Evolutionary conservation across 2,329 filamentous ascomycete species (phyloP).

Genomic region (Venturia pyrina): DNA sequence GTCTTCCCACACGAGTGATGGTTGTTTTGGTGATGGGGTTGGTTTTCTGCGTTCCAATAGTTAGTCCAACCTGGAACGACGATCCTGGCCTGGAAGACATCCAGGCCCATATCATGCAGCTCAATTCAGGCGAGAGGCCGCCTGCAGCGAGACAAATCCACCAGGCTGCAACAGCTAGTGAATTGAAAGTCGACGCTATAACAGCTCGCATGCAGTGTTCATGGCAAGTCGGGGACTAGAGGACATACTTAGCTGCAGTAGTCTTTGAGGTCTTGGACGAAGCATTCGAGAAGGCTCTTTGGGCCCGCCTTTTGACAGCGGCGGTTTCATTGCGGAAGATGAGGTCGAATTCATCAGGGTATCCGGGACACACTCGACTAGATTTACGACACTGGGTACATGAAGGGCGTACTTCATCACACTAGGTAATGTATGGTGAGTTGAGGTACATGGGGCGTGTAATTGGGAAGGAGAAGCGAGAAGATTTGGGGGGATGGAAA

Average conservation of each 20-base stretch:
- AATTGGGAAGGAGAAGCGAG: background rate
- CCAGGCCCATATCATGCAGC: background rate
- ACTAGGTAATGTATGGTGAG: slow-evolving; percentile 32
- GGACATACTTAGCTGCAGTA: slow-evolving; percentile 18
- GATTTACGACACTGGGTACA: slow-evolving; percentile 58
- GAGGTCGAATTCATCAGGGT: slow-evolving; percentile 62
- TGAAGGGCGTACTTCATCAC: slow-evolving; percentile 56
- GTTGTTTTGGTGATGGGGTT: background rate
- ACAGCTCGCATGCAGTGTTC: background rate
- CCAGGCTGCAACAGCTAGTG: background rate
- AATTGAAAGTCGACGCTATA: background rate
- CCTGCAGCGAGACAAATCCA: background rate
- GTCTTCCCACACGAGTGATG: slow-evolving; percentile 5
- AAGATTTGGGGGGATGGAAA: slow-evolving; percentile 1
- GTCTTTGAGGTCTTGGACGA: slow-evolving; percentile 12
- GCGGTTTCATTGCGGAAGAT: slow-evolving; percentile 65
- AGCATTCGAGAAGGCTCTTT: slow-evolving; percentile 28
- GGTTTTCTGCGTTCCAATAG: background rate
- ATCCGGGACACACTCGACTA: slow-evolving; percentile 53
- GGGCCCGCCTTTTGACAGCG: slow-evolving; percentile 53
- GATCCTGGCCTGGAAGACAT: background rate
- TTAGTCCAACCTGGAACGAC: background rate
- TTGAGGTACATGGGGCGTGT: background rate
- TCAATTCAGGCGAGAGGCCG: background rate
- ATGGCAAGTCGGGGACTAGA: slow-evolving; percentile 16